Conservation (phyloP, 2,329 filamentous ascomycete genomes). For the Tolypocladium paradoxum region DNA sequence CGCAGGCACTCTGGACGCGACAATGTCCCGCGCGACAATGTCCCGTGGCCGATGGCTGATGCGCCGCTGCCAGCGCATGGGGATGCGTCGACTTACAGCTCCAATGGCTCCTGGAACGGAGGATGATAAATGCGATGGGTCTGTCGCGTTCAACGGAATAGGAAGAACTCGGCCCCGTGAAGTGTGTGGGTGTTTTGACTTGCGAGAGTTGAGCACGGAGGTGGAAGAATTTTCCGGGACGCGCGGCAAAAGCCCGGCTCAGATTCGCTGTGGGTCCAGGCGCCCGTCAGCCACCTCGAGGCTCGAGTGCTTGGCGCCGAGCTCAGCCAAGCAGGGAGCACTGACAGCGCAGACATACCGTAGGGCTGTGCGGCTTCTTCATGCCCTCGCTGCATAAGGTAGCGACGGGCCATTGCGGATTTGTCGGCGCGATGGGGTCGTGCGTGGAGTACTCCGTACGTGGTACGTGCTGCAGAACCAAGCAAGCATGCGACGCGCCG, state of each 20-base stretch:
- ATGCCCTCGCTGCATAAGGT: too few relatives aligned
- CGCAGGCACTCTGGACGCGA: constrained; percentile 1
- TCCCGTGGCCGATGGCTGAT: constrained; percentile 4
- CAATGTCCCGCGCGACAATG: neutral
- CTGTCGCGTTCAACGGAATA: constrained; percentile 30
- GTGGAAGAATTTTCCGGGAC: constrained; percentile 25
- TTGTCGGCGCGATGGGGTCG: too few relatives aligned
- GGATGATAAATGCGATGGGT: constrained; percentile 33
- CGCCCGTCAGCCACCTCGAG: too few relatives aligned
- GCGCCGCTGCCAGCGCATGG: constrained; percentile 2
- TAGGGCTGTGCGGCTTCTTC: too few relatives aligned
- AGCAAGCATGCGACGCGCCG: too few relatives aligned
- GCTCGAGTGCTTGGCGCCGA: too few relatives aligned
- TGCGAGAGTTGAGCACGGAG: constrained; percentile 17
- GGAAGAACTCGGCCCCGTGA: constrained; percentile 33
- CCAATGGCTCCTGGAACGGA: constrained; percentile 21
- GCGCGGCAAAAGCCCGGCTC: constrained; percentile 3
- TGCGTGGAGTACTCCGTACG: too few relatives aligned
- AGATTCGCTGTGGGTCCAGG: too few relatives aligned
- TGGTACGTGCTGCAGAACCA: too few relatives aligned
- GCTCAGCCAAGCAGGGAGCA: too few relatives aligned
- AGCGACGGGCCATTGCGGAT: too few relatives aligned
- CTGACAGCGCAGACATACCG: too few relatives aligned
- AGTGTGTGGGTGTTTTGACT: constrained; percentile 22
- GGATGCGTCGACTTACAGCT: constrained; percentile 22